Conservation (phyloP, 371 early-diverging fungal species). For the Gilbertella persicaria region DNA sequence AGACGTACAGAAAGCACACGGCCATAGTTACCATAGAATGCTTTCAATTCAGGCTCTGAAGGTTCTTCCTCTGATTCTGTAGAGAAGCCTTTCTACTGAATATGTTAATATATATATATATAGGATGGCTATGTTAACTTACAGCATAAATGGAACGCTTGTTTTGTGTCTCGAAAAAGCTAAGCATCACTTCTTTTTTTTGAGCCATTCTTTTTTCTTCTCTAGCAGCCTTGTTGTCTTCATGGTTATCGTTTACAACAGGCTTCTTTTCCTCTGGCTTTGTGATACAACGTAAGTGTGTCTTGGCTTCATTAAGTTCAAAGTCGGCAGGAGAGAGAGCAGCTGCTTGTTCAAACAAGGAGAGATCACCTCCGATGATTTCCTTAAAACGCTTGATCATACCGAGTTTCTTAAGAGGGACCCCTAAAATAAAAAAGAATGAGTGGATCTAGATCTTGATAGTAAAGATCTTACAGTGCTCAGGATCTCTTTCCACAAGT, state of each 20-base stretch:
- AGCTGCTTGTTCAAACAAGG: constrained; percentile 30
- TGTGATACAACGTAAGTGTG: constrained; percentile 31
- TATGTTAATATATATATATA: neutral
- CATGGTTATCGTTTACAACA: constrained; percentile 2
- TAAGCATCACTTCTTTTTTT: constrained; percentile 3
- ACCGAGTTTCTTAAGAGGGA: constrained; percentile 40
- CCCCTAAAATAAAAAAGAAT: constrained; percentile 30
- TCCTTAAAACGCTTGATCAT: constrained; percentile 48
- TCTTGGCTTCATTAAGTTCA: constrained; percentile 43
- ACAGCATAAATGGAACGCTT: constrained; percentile 47
- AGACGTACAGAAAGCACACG: constrained; percentile 37
- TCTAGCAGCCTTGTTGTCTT: constrained; percentile 2
- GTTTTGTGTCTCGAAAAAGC: constrained; percentile 24
- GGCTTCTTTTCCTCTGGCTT: constrained; percentile 17
- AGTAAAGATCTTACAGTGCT: constrained; percentile 44
- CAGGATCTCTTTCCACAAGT: constrained; percentile 41
- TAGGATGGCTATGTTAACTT: constrained; percentile 3
- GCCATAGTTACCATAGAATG: constrained; percentile 37
- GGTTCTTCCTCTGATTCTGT: constrained; percentile 15
- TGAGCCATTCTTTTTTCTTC: constrained; percentile 2
- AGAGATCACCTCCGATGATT: constrained; percentile 35
- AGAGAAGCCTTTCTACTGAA: constrained; percentile 41
- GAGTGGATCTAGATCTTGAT: neutral
- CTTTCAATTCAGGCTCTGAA: constrained; percentile 22
- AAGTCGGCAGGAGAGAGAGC: constrained; percentile 26